Evolutionary conservation across 257 asterid species (phyloP).

Genomic region (Ophiorrhiza pumila): DNA sequence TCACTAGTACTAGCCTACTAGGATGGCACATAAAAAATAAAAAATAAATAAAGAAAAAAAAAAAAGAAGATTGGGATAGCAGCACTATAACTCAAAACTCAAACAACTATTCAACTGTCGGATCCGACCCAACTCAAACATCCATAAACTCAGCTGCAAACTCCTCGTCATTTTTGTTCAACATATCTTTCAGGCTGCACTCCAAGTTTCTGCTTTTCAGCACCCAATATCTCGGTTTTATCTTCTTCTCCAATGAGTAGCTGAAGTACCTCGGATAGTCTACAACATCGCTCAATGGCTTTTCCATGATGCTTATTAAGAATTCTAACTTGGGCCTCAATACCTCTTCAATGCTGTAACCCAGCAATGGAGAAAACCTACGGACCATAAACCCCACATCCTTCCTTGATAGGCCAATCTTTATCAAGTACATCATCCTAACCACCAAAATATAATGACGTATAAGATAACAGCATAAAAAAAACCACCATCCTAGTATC

Average conservation of each 20-base stretch:
- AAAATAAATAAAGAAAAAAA: too few relatives aligned
- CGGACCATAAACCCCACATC: constrained; percentile 73
- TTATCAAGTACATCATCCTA: constrained; percentile 67
- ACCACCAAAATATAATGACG: background rate
- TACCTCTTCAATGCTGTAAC: constrained; percentile 75
- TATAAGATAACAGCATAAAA: background rate
- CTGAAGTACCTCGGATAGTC: constrained; percentile 93
- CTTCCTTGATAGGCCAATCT: constrained; percentile 57
- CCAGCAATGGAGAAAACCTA: constrained; percentile 81
- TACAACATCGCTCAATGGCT: constrained; percentile 60
- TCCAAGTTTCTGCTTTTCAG: constrained; percentile 57
- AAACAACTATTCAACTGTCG: background rate
- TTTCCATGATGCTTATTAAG: constrained; percentile 59
- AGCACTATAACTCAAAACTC: background rate
- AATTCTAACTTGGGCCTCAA: constrained; percentile 79
- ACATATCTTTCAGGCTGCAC: constrained; percentile 66
- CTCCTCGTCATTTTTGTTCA: constrained; percentile 85
- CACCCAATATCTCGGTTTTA: constrained; percentile 79
- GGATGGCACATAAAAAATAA: too few relatives aligned
- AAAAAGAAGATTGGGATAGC: too few relatives aligned
- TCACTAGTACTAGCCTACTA: too few relatives aligned
- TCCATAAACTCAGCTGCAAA: constrained; percentile 64
- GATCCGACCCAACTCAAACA: constrained; percentile 24
- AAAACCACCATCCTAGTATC: background rate
- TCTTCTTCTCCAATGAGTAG: constrained; percentile 92